Base-by-base conservation (phyloP, 768 basidiomycete species). In the Leccinum imitatum region DNA sequence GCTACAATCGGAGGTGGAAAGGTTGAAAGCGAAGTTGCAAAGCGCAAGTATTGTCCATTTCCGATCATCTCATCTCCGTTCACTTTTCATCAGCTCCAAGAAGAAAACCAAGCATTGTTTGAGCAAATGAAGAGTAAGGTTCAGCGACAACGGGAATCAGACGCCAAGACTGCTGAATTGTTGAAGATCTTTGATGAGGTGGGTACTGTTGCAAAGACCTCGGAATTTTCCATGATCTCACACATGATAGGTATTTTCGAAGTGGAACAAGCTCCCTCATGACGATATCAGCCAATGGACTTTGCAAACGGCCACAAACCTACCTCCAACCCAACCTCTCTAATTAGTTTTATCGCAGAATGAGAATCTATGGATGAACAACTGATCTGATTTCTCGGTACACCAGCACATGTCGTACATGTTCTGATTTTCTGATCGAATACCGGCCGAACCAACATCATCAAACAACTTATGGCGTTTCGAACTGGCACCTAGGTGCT, bases 251-350 rank as follows among this genome's bases (percentile, higher is more conserved):
- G 74, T 79, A 2, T 78, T 77, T 54, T 71, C 76, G 11, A 77
- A 76, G 55, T 90, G 87, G 84, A 71, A 73, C 57, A 75, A 80
- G 27, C 67, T 89, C 8, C 85, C 87, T 1, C 76, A 80, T 54
- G 86, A 89, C n/a, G 83, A 87, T 27, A 82, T 91, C n/a, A 79
- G 82, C 50, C 73, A 76, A 21, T 80, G 79, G 79, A 67, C 76
- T 11, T 58, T 81, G 57, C 69, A 74, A 57, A 65, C 71, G 0
- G 76, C 76, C 3, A 79, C 81, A 64, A 74, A 72, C 19, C 61
- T 74, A 9, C 72, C 70, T 4, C 53, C 80, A 2, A 62, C 77
- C 5, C 78, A 51, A 4, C 61, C 59, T 10, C 55, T 55, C 6
- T 68, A 30, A 37, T 23, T 39, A 2, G 17, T 59, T 51, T 13